Conservation (phyloP, 352 stramenopile species). For the Phytopythium kandeliae region DNA sequence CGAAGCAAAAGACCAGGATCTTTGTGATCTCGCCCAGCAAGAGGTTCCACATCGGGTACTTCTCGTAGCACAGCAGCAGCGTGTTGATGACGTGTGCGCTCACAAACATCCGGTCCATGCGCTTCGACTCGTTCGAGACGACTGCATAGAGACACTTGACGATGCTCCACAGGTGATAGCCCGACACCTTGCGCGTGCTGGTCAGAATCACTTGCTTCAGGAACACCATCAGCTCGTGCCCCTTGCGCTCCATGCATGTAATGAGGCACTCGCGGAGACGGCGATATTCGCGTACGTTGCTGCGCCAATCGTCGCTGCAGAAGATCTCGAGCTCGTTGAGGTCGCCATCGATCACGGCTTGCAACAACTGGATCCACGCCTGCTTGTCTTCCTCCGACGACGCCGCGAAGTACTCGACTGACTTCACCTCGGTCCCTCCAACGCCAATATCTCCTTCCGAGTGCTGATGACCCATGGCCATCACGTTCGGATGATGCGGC, state of each 20-base stretch:
- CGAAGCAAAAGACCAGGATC: conserved; percentile 80
- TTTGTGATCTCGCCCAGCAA: conserved; percentile 80
- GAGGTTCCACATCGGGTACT: conserved; percentile 74
- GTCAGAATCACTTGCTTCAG: conserved; percentile 70
- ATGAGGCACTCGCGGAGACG: conserved; percentile 73
- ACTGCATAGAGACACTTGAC: conserved; percentile 74
- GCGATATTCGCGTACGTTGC: conserved; percentile 80
- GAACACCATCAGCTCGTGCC: conserved; percentile 77
- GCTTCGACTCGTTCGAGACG: conserved; percentile 75
- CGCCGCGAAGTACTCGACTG: conserved; percentile 72
- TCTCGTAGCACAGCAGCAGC: conserved; percentile 74
- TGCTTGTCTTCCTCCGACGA: conserved; percentile 56
- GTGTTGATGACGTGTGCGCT: conserved; percentile 60
- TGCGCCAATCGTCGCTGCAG: conserved; percentile 86
- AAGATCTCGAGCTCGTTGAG: conserved; percentile 83
- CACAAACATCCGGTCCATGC: conserved; percentile 80
- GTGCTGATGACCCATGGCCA: conserved; percentile 25
- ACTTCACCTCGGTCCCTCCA: conserved; percentile 17
- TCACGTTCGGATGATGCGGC: conserved; percentile 8
- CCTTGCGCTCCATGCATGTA: conserved; percentile 78
- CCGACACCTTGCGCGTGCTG: conserved; percentile 53
- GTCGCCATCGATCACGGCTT: conserved; percentile 75
- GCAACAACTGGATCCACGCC: conserved; percentile 62
- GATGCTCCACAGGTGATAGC: conserved; percentile 69
- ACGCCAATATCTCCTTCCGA: conserved; percentile 7